phyloP scores from a whole-genome alignment of 441 rosid genomes.

The Gossypium aridum region DNA sequence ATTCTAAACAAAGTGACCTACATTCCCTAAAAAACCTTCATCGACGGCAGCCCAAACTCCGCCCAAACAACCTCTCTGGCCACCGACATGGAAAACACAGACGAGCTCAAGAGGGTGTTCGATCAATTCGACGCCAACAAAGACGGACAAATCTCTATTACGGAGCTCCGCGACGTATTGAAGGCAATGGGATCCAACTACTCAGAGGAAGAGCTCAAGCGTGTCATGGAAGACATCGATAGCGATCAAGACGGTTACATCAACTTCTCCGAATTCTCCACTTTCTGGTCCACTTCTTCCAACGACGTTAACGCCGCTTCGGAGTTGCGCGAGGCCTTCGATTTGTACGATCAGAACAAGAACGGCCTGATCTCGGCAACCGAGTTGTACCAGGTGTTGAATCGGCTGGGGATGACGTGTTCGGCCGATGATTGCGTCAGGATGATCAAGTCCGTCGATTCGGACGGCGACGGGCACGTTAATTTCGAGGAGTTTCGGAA shows the following conservation, averaged over 20 bases:
- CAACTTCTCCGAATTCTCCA: slow-evolving; percentile 39
- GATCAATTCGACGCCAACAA: slow-evolving; percentile 49
- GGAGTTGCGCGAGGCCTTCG: slow-evolving; percentile 60
- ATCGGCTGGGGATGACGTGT: slow-evolving; percentile 41
- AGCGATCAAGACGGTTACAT: slow-evolving; percentile 52
- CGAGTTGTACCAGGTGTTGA: slow-evolving; percentile 49
- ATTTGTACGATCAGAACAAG: slow-evolving; percentile 49
- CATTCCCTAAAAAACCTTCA: not conserved
- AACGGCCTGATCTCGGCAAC: slow-evolving; percentile 54
- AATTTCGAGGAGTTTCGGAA: slow-evolving; percentile 56
- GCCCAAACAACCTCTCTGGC: not conserved
- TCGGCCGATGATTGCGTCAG: slow-evolving; percentile 36
- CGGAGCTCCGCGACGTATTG: slow-evolving; percentile 42
- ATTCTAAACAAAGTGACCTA: not conserved
- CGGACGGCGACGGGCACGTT: slow-evolving; percentile 61
- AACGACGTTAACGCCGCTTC: slow-evolving; percentile 23
- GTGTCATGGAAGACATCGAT: slow-evolving; percentile 50
- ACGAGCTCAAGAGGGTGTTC: slow-evolving; percentile 59
- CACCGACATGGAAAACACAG: slow-evolving; percentile 8
- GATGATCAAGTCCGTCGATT: slow-evolving; percentile 53
- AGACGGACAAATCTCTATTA: slow-evolving; percentile 54
- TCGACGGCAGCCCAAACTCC: not conserved
- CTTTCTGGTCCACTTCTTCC: slow-evolving; percentile 31
- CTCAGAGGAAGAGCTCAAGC: slow-evolving; percentile 32
- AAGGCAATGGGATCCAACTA: slow-evolving; percentile 38